Evolutionary conservation across 2,329 filamentous ascomycete species (phyloP), one percentile per base, ranked within the genome.

Genomic region (Tolypocladium nubicola): DNA sequence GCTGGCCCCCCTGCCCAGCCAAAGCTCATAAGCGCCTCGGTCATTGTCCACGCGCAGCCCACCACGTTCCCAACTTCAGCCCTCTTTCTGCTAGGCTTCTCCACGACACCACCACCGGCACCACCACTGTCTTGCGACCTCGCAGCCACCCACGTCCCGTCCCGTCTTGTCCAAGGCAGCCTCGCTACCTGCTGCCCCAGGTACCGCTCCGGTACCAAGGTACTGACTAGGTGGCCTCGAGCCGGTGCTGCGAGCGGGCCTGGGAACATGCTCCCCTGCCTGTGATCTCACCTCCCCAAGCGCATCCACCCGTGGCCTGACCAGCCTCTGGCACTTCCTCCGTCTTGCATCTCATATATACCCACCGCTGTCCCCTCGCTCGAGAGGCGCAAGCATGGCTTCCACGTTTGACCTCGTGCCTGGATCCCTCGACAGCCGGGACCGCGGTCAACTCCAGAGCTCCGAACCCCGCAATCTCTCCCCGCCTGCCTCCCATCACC

Each of bases 381-480:
- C 26, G 10, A 26, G 52, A 59, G 55, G 53, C 61, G 63, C 65
- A 67, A 66, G 63, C 66, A 78, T 79, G 76, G 71, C 75, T 70
- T 76, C 73, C 54, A 70, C 71, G 63, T 76, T 73, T 65, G 73
- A 72, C 59, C 66, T 74, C 61, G 70, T 71, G 60, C 71, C 72
- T 60, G 67, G 71, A 58, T 73, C 70, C 63, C 69, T 75, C 63
- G 67, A 72, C 63, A 69, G 74, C 63, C 63, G 65, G 53, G 70
- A 74, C 63, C 62, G 64, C 56, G 61, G 68, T 57, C 64, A 62
- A 49, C 66, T 70, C 57, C 65, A 65, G 60, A 68, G 64, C 57
- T 64, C 64, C 56, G 67, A 69, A 61, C 62, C 70, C 67, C 67
- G 66, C 66, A 66, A 64, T 62, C 58, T 66, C 61, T 66, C 69